Percentiles rank a stretch among this genome's conserved stretches.
Evolutionary conservation across 805 yeast species (phyloP).

Genomic region (Metschnikowia drakensbergensis): DNA sequence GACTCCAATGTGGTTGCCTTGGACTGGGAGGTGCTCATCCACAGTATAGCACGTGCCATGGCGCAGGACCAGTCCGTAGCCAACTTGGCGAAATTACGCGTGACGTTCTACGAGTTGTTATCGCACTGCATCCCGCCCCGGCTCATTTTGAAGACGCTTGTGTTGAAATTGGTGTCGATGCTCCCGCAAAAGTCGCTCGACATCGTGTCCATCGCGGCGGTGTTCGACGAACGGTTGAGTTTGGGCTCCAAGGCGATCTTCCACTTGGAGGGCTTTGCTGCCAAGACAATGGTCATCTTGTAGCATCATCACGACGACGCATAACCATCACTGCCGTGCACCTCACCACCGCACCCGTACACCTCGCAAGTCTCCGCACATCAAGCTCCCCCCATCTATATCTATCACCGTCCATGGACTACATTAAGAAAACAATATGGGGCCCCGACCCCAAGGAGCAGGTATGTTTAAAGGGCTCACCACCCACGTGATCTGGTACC

Average conservation of each 20-base stretch:
- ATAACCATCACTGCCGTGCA: too few species aligned
- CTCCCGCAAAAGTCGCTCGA: slow-evolving; percentile 33
- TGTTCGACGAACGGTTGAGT: slow-evolving; percentile 80
- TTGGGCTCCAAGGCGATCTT: slow-evolving; percentile 86
- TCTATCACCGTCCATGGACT: slow-evolving; percentile 55
- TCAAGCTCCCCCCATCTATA: neutral
- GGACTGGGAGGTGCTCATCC: slow-evolving; percentile 88
- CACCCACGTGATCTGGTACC: neutral
- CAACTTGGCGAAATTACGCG: slow-evolving; percentile 55
- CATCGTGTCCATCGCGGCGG: slow-evolving; percentile 58
- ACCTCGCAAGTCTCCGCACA: neutral
- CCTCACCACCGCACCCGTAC: neutral
- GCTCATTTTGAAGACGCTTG: slow-evolving; percentile 59
- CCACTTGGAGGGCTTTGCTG: slow-evolving; percentile 92
- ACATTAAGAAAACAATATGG: slow-evolving; percentile 80
- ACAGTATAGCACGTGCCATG: slow-evolving; percentile 58
- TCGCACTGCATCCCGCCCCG: slow-evolving; percentile 94
- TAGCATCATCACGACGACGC: neutral
- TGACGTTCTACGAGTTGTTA: slow-evolving; percentile 73
- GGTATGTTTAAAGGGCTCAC: slow-evolving; percentile 32
- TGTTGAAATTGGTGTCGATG: slow-evolving; percentile 42
- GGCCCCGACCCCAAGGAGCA: slow-evolving; percentile 97
- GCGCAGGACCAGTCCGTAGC: slow-evolving; percentile 62
- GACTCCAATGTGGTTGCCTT: slow-evolving; percentile 51
- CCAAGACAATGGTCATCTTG: slow-evolving; percentile 70